Percentiles rank a stretch among this genome's conserved stretches.
These are phyloP conservation scores for Vinca minor DNA, from an alignment of 257 asterid genomes.

Conservation along the genomic window DNA sequence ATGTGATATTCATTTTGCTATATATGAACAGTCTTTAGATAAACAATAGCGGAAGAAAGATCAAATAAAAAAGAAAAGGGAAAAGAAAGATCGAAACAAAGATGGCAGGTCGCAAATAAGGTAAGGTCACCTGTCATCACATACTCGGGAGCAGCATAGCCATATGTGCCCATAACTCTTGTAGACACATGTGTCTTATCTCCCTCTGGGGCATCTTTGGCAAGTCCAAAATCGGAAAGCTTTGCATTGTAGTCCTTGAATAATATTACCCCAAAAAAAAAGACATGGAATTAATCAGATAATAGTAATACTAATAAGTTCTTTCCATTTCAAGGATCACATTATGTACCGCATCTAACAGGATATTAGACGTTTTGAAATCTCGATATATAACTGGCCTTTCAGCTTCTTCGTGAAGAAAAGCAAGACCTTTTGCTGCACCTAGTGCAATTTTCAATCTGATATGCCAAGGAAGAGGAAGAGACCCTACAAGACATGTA, in stretches of 20 bases:
- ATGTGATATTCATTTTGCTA: neutral
- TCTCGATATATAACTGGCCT: slow-evolving; percentile 67
- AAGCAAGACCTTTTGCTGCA: slow-evolving; percentile 82
- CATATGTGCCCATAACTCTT: slow-evolving; percentile 79
- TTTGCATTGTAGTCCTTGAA: slow-evolving; percentile 71
- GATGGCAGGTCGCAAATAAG: neutral
- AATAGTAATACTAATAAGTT: neutral
- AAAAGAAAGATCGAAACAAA: neutral
- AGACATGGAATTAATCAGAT: slow-evolving; percentile 4
- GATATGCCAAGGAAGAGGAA: slow-evolving; percentile 66
- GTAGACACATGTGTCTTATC: slow-evolving; percentile 83
- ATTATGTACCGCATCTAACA: slow-evolving; percentile 48
- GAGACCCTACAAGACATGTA: slow-evolving; percentile 35
- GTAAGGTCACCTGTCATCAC: slow-evolving; percentile 51
- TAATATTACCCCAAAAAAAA: slow-evolving; percentile 5
- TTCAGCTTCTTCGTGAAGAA: slow-evolving; percentile 79
- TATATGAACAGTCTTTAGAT: no score
- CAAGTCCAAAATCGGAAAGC: slow-evolving; percentile 86
- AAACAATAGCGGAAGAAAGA: neutral
- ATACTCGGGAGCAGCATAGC: slow-evolving; percentile 85
- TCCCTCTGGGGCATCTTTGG: slow-evolving; percentile 78
- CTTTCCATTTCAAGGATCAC: slow-evolving; percentile 16
- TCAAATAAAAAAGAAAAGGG: no score
- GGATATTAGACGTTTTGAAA: slow-evolving; percentile 63
- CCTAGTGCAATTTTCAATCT: slow-evolving; percentile 66